phyloP scores from a whole-genome alignment of 345 rosid genomes.

The Salix suchowensis region DNA sequence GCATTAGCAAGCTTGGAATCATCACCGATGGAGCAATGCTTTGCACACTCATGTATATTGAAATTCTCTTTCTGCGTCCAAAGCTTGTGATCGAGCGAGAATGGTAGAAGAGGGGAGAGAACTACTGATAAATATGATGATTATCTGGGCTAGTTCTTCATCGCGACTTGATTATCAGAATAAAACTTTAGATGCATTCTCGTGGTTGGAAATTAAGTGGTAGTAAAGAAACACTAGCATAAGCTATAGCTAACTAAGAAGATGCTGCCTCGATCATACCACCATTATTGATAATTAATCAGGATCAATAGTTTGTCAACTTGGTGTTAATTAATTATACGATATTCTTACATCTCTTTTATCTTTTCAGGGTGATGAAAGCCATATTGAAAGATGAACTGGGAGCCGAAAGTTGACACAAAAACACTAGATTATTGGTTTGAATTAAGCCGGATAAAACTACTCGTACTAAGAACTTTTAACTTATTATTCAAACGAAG shows the following conservation, averaged over 20 bases:
- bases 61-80: too few species aligned
- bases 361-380: neutral
- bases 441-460: neutral
- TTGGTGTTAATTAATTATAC: neutral
- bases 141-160: neutral
- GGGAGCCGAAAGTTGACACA: neutral
- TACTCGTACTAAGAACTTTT: neutral
- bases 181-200: neutral
- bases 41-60: neutral
- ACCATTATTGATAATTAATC: neutral
- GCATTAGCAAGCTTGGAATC: neutral
- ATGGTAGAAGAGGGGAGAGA: too few species aligned
- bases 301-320: neutral
- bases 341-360: neutral
- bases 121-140: neutral
- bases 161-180: neutral
- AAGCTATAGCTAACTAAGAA: neutral
- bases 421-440: neutral
- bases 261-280: neutral
- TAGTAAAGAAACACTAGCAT: neutral
- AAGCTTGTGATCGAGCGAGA: neutral
- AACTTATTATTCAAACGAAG: neutral
- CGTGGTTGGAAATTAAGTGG: neutral
- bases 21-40: neutral
- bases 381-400: neutral